Evolutionary conservation across 257 asterid species (phyloP).

Genomic region (Solanum sejunctum): DNA sequence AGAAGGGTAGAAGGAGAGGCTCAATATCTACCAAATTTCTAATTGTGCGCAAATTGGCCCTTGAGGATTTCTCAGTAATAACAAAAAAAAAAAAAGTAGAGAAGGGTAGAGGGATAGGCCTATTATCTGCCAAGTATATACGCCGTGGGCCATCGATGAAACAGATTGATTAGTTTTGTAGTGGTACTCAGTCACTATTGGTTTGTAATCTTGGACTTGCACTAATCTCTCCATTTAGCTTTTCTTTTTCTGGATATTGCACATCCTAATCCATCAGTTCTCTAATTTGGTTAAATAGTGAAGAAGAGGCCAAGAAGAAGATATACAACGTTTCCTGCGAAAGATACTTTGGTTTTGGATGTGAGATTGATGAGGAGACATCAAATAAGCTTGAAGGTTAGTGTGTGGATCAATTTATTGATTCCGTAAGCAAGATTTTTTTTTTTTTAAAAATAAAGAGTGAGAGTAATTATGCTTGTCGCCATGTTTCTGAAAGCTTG

Average conservation of each 20-base stretch:
- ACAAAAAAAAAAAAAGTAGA: background rate
- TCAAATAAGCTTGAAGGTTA: constrained; percentile 94
- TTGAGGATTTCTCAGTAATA: background rate
- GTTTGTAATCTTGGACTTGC: background rate
- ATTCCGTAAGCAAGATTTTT: background rate
- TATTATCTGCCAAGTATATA: background rate
- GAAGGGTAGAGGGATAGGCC: background rate
- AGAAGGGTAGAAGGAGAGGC: background rate
- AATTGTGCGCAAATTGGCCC: background rate
- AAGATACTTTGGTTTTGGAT: constrained; percentile 90
- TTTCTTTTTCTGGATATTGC: background rate
- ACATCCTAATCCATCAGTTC: background rate
- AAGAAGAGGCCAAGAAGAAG: constrained; percentile 88
- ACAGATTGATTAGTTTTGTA: background rate
- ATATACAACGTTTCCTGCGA: constrained; percentile 89
- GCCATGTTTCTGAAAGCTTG: background rate
- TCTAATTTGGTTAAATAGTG: constrained; percentile 16
- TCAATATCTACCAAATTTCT: background rate
- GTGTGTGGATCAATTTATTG: background rate
- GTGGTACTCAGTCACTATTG: background rate
- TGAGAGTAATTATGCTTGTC: background rate
- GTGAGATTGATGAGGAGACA: constrained; percentile 94
- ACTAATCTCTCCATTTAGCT: background rate
- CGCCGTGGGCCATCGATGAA: background rate
- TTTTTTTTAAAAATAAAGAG: too few species aligned